Percentiles rank a stretch among this genome's conserved stretches.
Conservation (phyloP, 2,329 filamentous ascomycete species). For the Simplicillium sp. region DNA sequence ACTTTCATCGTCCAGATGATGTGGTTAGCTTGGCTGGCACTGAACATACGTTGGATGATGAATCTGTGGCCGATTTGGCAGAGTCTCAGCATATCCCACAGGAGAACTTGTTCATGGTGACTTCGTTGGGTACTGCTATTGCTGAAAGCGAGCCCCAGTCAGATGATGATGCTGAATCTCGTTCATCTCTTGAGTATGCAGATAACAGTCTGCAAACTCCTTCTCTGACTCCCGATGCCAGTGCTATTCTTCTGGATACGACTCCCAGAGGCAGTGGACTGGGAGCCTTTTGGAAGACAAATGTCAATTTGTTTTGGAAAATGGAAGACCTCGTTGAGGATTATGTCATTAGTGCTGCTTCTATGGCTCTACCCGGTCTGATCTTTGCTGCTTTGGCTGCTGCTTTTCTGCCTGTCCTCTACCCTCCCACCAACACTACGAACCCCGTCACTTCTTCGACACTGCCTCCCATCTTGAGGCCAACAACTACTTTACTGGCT, state of each 20-base stretch:
- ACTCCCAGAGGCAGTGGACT: too few relatives aligned
- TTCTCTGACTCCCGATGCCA: slow-evolving; percentile 27
- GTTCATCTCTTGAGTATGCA: slow-evolving; percentile 36
- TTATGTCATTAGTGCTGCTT: slow-evolving; percentile 6
- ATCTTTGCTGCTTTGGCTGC: slow-evolving; percentile 14
- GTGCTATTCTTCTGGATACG: slow-evolving; percentile 4
- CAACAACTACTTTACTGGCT: slow-evolving; percentile 8
- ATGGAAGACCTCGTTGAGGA: too few relatives aligned
- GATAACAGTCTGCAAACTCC: slow-evolving; percentile 37
- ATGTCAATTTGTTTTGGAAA: too few relatives aligned
- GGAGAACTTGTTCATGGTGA: slow-evolving; percentile 2
- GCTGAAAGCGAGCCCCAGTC: neutral
- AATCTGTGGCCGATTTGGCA: slow-evolving; percentile 24
- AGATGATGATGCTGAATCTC: slow-evolving; percentile 13
- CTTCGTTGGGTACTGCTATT: neutral
- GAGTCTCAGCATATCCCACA: slow-evolving; percentile 12
- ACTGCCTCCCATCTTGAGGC: slow-evolving; percentile 4
- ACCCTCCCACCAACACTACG: slow-evolving; percentile 10
- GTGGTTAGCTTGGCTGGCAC: slow-evolving; percentile 41
- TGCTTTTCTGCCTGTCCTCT: slow-evolving; percentile 16
- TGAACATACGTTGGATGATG: slow-evolving; percentile 36
- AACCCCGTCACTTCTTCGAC: slow-evolving; percentile 1
- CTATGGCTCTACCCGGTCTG: slow-evolving; percentile 13
- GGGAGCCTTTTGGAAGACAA: too few relatives aligned
- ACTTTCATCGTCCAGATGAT: slow-evolving; percentile 35